Evolutionary conservation across 257 asterid genomes (phyloP).

Genomic region (Petunia secreta): DNA sequence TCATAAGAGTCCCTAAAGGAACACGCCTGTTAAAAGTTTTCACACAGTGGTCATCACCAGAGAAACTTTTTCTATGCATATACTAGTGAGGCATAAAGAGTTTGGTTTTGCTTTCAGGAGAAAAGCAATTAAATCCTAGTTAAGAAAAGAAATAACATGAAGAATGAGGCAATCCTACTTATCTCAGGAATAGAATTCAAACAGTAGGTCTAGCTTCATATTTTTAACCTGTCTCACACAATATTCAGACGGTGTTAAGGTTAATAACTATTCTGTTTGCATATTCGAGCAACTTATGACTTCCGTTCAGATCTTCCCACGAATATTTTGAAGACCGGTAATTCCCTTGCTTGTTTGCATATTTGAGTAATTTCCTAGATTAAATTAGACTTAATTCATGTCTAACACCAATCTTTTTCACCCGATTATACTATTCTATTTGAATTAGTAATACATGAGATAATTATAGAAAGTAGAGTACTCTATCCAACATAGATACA

Average conservation of each 20-base stretch:
- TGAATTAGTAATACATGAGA: not conserved
- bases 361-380: not conserved
- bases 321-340: no score
- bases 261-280: no score
- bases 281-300: not conserved
- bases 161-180: no score
- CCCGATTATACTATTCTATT: not conserved
- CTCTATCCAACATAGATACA: not conserved
- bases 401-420: no score
- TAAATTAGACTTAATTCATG: not conserved
- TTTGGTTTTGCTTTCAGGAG: not conserved
- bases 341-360: no score
- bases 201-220: not conserved
- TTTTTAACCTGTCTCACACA: no score
- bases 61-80: not conserved
- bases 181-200: not conserved
- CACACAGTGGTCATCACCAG: not conserved
- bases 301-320: no score
- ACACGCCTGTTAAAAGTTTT: slow-evolving; percentile 63
- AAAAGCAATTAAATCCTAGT: not conserved
- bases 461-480: not conserved
- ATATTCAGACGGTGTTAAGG: no score
- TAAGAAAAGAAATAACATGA: not conserved
- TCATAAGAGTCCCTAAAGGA: slow-evolving; percentile 94
- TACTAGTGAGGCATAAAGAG: not conserved